These are phyloP conservation scores for Globisporangium middletonii DNA, from an alignment of 352 stramenopile species.

Conservation along the genomic window DNA sequence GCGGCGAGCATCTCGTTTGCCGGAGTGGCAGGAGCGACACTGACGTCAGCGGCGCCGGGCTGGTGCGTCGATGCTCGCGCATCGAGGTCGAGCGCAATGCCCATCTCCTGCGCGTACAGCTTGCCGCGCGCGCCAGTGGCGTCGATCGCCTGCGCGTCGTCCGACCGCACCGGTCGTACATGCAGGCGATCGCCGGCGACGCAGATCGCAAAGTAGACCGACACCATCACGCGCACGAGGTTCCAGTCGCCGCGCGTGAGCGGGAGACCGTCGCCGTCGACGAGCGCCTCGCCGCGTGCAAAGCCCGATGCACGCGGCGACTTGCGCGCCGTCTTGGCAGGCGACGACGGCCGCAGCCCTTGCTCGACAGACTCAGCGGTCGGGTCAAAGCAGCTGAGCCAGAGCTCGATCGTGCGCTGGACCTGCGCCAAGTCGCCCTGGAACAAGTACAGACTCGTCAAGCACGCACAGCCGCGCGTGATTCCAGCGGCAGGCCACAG, in stretches of 20 bases:
- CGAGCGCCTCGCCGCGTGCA: conserved; percentile 56
- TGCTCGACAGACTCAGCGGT: conserved; percentile 42
- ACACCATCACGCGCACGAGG: conserved; percentile 71
- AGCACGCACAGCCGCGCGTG: conserved; percentile 69
- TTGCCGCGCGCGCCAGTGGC: conserved; percentile 15
- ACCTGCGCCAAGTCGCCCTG: conserved; percentile 61
- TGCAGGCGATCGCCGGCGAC: conserved; percentile 43
- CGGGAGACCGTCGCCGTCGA: conserved; percentile 73
- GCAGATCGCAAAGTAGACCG: conserved; percentile 71
- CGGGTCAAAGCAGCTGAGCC: conserved; percentile 77
- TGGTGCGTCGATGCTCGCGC: conserved; percentile 21
- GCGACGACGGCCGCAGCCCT: conserved; percentile 14
- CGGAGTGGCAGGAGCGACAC: background rate
- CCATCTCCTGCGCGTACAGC: conserved; percentile 68
- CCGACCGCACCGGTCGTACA: conserved; percentile 31
- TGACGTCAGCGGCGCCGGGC: conserved; percentile 4
- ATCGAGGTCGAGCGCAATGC: conserved; percentile 38
- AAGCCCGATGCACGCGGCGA: conserved; percentile 24
- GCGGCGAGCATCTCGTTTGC: conserved; percentile 10
- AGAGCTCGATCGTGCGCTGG: conserved; percentile 43
- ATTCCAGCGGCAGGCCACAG: conserved; percentile 79
- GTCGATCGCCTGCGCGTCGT: background rate
- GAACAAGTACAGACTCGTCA: conserved; percentile 70
- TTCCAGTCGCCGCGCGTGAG: conserved; percentile 81
- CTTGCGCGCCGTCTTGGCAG: conserved; percentile 9